Base-by-base conservation (phyloP, 2,329 filamentous ascomycete species). In the Ceratocystis variospora region DNA sequence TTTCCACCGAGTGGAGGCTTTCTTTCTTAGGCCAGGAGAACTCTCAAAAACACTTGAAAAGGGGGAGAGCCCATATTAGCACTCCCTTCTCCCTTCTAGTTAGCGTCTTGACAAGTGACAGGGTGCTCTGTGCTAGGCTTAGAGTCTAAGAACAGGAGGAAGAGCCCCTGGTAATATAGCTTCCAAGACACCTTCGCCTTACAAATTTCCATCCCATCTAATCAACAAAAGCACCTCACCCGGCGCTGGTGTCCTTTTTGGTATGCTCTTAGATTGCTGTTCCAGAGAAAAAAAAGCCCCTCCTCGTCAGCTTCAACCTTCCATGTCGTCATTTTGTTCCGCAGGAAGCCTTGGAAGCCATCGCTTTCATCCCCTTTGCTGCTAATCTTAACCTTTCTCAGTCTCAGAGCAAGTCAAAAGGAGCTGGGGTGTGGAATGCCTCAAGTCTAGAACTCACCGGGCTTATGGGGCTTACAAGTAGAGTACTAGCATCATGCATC, bases 81-180 rank as follows among this genome's bases (percentile, higher is more conserved):
- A 31, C 15, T 33, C 53, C 31, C 25, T 57, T 57, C 15, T 57
- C 53, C 31, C 25, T 57, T 57, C 22, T 33, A 57, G 22, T n/a
- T 57, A 57, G 53, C 25, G 53, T 57, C 22, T 5, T 57, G 53
- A 57, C 53, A 57, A 22, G 53, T 57, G 53, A 57, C 53, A 57
- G 53, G 53, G 53, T 57, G 10, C 22, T 15, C 19, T 28, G 12
- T 41, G 28, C 12, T n/a, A 15, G 12, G 3, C 53, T 57, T 57
- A 8, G 53, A 57, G 53, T 33, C 31, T 33, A 57, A 22, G 15
- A 41, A n/a, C 53, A 57, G 53, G 53, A 57, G 12, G 53, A 57
- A 31, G 53, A 53, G n/a, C 37, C 37, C 53, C 53, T 12, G 12
- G 28, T 57, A 2, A 31, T 33, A 31, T 57, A 57, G 53, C 53